Evolutionary conservation across 2,329 filamentous ascomycete genomes (phyloP).

Genomic region (Aureobasidium mangrovei): DNA sequence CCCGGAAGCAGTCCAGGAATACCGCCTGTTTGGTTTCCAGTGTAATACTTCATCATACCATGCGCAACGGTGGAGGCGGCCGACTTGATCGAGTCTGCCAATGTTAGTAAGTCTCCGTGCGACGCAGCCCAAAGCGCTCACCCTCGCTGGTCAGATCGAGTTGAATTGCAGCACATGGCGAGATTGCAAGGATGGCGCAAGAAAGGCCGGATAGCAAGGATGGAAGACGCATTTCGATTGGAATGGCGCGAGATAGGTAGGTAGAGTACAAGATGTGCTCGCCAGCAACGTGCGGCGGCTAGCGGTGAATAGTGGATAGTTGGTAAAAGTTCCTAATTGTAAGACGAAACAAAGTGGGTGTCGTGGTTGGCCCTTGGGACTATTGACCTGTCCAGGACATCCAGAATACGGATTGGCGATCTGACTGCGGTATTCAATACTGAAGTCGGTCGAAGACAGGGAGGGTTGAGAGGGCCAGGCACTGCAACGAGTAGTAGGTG

Average conservation of each 20-base stretch:
- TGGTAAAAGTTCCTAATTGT: neutral
- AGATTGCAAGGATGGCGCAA: constrained; percentile 16
- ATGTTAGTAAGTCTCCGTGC: neutral
- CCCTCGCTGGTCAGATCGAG: constrained; percentile 19
- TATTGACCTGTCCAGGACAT: neutral
- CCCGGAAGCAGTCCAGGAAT: constrained; percentile 49
- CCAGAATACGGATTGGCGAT: neutral
- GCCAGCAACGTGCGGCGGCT: neutral
- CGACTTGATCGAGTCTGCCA: constrained; percentile 34
- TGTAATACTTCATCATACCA: constrained; percentile 45
- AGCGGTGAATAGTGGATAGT: neutral
- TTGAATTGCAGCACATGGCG: constrained; percentile 17
- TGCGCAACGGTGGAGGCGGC: constrained; percentile 36
- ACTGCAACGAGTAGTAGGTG: neutral
- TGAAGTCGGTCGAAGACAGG: constrained; percentile 12
- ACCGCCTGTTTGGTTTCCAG: constrained; percentile 42
- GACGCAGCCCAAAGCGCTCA: neutral
- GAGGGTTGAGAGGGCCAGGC: constrained; percentile 2
- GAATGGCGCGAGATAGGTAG: neutral
- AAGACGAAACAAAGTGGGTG: neutral
- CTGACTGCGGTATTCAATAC: neutral
- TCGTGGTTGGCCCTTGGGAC: too few relatives aligned
- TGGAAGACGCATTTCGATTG: constrained; percentile 17
- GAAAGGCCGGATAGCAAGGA: constrained; percentile 13
- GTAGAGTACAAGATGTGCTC: neutral